Conservation (phyloP, 345 rosid genomes). For the Eucalyptus cloeziana region DNA sequence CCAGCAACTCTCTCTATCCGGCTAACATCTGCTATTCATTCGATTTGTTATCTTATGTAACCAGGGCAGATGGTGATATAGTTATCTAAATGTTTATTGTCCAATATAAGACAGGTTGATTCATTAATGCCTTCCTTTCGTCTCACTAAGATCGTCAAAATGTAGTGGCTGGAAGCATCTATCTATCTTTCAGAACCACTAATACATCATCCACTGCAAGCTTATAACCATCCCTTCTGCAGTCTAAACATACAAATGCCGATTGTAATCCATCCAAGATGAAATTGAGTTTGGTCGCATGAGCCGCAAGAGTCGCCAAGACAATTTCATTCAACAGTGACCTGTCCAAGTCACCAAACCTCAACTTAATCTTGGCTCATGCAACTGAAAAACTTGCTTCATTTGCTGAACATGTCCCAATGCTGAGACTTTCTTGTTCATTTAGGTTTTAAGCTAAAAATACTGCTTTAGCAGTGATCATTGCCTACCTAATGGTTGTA, state of each 20-base stretch:
- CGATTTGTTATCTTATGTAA: background rate
- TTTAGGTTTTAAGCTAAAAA: background rate
- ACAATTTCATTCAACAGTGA: background rate
- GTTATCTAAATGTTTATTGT: background rate
- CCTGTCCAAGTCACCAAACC: background rate
- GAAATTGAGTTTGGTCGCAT: background rate
- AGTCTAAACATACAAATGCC: background rate
- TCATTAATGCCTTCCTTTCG: background rate
- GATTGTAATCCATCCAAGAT: background rate
- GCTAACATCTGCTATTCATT: background rate
- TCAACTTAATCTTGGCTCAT: background rate
- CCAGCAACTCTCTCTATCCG: background rate
- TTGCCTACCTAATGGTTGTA: background rate
- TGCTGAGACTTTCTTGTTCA: background rate
- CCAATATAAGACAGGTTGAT: background rate
- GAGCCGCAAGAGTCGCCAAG: background rate
- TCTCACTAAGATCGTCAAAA: background rate
- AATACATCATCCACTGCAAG: background rate
- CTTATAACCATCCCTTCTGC: background rate
- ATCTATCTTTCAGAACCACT: background rate
- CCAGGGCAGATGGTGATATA: background rate
- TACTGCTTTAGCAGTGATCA: background rate
- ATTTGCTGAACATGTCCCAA: background rate
- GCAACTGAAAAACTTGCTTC: background rate
- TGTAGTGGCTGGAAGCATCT: background rate